Conservation (phyloP, 2,329 filamentous ascomycete genomes). For the Leptographium procerum region DNA sequence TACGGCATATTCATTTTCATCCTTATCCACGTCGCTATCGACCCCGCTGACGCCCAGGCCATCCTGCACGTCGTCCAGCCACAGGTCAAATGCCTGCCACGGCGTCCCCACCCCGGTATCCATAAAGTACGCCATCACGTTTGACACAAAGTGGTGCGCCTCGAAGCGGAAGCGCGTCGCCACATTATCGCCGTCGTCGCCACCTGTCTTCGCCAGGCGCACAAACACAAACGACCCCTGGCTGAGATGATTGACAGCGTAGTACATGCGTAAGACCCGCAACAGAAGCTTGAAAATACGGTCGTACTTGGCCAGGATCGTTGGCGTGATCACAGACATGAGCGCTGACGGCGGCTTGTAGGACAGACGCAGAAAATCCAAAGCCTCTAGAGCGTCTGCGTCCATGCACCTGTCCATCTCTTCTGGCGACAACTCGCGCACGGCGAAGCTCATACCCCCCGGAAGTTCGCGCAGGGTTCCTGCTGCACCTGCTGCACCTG, state of each 20-base stretch:
- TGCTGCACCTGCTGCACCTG: too few relatives aligned
- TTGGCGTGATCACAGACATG: constrained; percentile 58
- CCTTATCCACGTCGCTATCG: too few relatives aligned
- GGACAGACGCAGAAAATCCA: constrained; percentile 85
- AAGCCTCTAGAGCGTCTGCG: constrained; percentile 67
- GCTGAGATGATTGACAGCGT: constrained; percentile 56
- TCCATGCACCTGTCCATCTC: constrained; percentile 80
- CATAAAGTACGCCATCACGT: constrained; percentile 66
- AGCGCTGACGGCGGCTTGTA: constrained; percentile 69
- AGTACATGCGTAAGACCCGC: constrained; percentile 66
- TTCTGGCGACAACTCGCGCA: constrained; percentile 65
- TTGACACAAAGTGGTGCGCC: constrained; percentile 67
- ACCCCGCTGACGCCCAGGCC: too few relatives aligned
- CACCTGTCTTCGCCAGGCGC: not conserved
- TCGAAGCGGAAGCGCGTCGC: constrained; percentile 55
- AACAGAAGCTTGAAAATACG: constrained; percentile 71
- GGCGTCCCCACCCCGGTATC: constrained; percentile 62
- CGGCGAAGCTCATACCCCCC: constrained; percentile 67
- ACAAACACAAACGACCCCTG: constrained; percentile 28
- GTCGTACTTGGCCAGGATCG: constrained; percentile 70
- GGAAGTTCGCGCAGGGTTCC: constrained; percentile 35
- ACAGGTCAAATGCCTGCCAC: constrained; percentile 60
- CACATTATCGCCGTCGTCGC: constrained; percentile 19
- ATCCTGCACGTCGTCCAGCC: constrained; percentile 51
- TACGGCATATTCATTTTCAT: constrained; percentile 9